These are phyloP conservation scores for Chrysoporthe cubensis DNA, from an alignment of 2,329 filamentous ascomycete genomes.

Conservation along the genomic window DNA sequence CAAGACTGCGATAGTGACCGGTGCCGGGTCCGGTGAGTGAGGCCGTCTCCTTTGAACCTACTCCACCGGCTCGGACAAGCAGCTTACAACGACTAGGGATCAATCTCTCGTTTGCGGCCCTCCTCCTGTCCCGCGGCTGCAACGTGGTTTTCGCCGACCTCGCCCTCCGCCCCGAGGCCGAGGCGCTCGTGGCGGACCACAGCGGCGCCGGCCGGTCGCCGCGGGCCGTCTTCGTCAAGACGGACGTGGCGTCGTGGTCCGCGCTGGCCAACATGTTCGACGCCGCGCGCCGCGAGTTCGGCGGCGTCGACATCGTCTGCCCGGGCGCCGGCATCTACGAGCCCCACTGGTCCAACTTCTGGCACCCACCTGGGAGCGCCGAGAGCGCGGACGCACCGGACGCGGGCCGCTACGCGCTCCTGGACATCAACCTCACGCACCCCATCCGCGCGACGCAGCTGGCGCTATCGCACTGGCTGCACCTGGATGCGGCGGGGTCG, in stretches of 20 bases:
- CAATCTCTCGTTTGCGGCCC: constrained; percentile 47
- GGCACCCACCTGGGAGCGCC: constrained; percentile 44
- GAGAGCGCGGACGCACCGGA: constrained; percentile 39
- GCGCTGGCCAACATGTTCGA: constrained; percentile 43
- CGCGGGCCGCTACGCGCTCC: constrained; percentile 38
- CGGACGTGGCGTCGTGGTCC: constrained; percentile 49
- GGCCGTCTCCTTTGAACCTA: not conserved
- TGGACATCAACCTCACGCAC: constrained; percentile 48
- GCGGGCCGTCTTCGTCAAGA: constrained; percentile 46
- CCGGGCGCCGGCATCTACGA: constrained; percentile 53
- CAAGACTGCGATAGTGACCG: constrained; percentile 57
- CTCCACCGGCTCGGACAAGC: not conserved
- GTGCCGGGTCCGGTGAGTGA: constrained; percentile 53
- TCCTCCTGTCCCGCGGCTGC: constrained; percentile 46
- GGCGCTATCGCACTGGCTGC: constrained; percentile 44
- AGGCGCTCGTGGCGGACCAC: constrained; percentile 38
- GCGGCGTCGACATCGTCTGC: constrained; percentile 46
- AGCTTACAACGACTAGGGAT: constrained; percentile 39
- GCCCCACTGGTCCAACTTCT: constrained; percentile 48
- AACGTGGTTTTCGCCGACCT: constrained; percentile 52
- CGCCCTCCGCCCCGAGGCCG: constrained; percentile 46
- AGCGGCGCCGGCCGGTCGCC: constrained; percentile 29
- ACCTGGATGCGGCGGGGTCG: constrained; percentile 30
- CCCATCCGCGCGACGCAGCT: constrained; percentile 47
- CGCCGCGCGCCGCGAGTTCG: constrained; percentile 41